phyloP scores from a whole-genome alignment of 805 yeast species.

The Candida anglica region DNA sequence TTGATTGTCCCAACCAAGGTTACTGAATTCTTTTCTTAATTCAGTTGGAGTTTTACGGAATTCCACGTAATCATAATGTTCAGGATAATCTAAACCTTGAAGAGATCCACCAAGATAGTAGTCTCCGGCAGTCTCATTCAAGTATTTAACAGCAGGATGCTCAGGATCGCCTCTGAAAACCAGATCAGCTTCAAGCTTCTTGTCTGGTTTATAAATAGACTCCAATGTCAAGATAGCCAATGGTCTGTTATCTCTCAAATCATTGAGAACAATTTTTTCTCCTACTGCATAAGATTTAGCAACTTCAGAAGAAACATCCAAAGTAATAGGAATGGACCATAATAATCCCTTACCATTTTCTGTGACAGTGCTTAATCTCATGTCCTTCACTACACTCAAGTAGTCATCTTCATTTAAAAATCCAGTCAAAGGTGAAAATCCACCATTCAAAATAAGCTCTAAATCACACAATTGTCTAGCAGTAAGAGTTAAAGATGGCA shows the following conservation, averaged over 20 bases:
- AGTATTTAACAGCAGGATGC: conserved; percentile 85
- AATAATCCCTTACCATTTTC: conserved; percentile 55
- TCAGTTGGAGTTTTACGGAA: conserved; percentile 88
- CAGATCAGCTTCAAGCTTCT: conserved; percentile 70
- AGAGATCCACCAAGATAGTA: conserved; percentile 84
- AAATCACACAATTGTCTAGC: conserved; percentile 91
- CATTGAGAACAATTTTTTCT: conserved; percentile 68
- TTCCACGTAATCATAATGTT: conserved; percentile 86
- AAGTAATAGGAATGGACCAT: conserved; percentile 91
- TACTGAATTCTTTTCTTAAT: conserved; percentile 76
- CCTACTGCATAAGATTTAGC: conserved; percentile 42
- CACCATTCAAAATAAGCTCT: conserved; percentile 89
- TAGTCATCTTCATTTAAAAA: conserved; percentile 67
- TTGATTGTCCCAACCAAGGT: conserved; percentile 74
- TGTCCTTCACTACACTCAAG: conserved; percentile 58
- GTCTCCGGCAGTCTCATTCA: conserved; percentile 72
- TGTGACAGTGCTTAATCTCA: conserved; percentile 57
- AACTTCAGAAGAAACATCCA: conserved; percentile 63
- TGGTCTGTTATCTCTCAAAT: conserved; percentile 74
- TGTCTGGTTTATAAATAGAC: conserved; percentile 80
- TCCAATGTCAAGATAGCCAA: conserved; percentile 78
- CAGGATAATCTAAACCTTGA: conserved; percentile 79
- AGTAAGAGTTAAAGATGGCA: conserved; percentile 54
- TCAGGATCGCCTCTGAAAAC: conserved; percentile 97
- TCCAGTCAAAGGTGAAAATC: conserved; percentile 81